Evolutionary conservation across 768 basidiomycete species (phyloP).

Genomic region (Ramaria sp.): DNA sequence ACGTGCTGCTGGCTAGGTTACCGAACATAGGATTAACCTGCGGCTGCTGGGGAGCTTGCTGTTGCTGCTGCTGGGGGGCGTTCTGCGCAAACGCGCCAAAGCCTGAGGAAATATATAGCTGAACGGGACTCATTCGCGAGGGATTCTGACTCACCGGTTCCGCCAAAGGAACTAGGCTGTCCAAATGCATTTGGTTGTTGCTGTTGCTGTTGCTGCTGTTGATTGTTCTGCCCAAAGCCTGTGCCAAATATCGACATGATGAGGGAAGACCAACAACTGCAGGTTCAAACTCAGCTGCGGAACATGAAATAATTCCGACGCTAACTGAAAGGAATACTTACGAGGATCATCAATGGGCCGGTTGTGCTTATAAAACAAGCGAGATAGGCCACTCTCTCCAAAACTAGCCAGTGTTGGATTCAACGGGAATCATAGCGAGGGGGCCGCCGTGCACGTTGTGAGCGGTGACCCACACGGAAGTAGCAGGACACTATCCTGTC

Average conservation of each 20-base stretch:
- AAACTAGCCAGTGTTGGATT: no score
- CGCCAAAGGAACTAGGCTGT: slow-evolving; percentile 51
- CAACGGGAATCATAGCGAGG: no score
- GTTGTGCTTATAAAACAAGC: no score
- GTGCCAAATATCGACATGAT: slow-evolving; percentile 20
- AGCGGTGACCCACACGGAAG: no score
- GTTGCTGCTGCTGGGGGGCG: slow-evolving; percentile 15
- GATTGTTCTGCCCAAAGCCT: slow-evolving; percentile 20
- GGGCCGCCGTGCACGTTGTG: no score
- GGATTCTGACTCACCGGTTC: background rate
- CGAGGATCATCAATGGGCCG: no score
- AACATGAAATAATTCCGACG: no score
- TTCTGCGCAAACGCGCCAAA: slow-evolving; percentile 48
- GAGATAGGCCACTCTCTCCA: no score
- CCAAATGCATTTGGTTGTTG: slow-evolving; percentile 52
- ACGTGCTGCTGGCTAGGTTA: background rate
- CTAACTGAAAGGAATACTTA: no score
- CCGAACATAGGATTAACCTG: slow-evolving; percentile 79
- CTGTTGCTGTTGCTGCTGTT: slow-evolving; percentile 49
- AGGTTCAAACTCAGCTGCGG: background rate
- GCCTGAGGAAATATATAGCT: slow-evolving; percentile 12
- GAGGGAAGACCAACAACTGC: background rate
- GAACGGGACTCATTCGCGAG: background rate
- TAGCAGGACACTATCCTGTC: no score
- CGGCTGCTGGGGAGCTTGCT: slow-evolving; percentile 45